Evolutionary conservation across 768 basidiomycete species (phyloP), one percentile per base, ranked within the genome.

Genomic region (Hebeloma cylindrosporum): DNA sequence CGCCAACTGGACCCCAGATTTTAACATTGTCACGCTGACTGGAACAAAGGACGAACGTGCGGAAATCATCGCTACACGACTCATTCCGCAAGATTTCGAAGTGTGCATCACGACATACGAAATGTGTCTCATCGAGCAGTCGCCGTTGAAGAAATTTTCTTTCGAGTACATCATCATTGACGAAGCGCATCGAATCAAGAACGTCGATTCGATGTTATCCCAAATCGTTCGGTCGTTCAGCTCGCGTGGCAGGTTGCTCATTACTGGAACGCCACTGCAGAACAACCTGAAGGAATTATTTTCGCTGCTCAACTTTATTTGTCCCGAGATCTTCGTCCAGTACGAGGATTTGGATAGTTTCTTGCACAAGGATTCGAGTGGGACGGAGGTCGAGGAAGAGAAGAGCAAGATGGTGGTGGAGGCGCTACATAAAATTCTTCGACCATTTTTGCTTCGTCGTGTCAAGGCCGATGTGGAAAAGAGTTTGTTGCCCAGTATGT

Each of bases 151-250:
- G 68, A 95, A 95, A 64, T 91, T 97, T 64, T 87, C 86, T 0
- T 98, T 97, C 72, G 91, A 95, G 65, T 98, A 98, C 67, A 97
- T 97, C 65, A 81, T 88, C 53, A 98, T 99, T 59, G 95, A 99
- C 68, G 95, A 99, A 68, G 95, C 95, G 1, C 95, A 99, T 60
- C 87, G 96, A 17, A 99, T 99, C 78, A 98, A 98, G 73, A 98
- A 98, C 62, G 93, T 95, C 54, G 92, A 97, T 63, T 95, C 92
- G 9, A 86, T 98, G 57, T 78, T 99, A 11, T 85, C 85, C 11
- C 92, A 96, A 67, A 97, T 99, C 58, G 92, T 98, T 36, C 81
- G 95, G 37, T 73, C 87, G 2, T 98, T 97, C 68, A 78, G 80
- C 57, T 89, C 88, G 31, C 80, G 94, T 22, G 94, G 93, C 0